Evolutionary conservation across 768 basidiomycete species (phyloP).

Genomic region (Russula sp.): DNA sequence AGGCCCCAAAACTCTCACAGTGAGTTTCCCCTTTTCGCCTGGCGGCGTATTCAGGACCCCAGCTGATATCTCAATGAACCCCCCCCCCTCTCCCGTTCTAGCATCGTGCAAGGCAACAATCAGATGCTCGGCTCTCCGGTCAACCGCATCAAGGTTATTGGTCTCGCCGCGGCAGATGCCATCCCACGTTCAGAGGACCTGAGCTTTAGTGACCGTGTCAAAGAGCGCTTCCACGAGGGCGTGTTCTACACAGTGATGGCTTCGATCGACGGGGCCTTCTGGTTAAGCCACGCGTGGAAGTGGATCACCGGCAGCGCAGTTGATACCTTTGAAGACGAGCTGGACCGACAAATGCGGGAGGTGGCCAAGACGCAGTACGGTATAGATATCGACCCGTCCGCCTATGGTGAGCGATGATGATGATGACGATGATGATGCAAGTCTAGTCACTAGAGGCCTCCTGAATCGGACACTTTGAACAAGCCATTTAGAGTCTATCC

Average conservation of each 20-base stretch:
- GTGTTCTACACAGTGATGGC: slow-evolving; percentile 62
- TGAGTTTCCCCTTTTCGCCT: slow-evolving; percentile 25
- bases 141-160: slow-evolving; percentile 86
- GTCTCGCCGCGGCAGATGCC: slow-evolving; percentile 72
- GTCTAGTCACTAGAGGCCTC: not conserved
- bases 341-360: slow-evolving; percentile 17
- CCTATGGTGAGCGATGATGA: slow-evolving; percentile 7
- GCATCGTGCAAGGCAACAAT: slow-evolving; percentile 55
- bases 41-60: too few species aligned
- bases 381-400: slow-evolving; percentile 14
- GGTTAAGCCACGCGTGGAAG: slow-evolving; percentile 30
- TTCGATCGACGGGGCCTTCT: slow-evolving; percentile 68
- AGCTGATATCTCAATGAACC: too few species aligned
- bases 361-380: slow-evolving; percentile 16
- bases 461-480: not conserved
- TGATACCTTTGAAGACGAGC: slow-evolving; percentile 11
- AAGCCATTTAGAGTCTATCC: too few species aligned
- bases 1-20: slow-evolving; percentile 13
- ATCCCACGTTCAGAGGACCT: slow-evolving; percentile 44
- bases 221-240: slow-evolving; percentile 53
- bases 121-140: slow-evolving; percentile 81
- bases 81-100: slow-evolving; percentile 1
- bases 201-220: slow-evolving; percentile 36
- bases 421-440: not conserved
- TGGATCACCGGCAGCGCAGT: slow-evolving; percentile 11